Base-by-base conservation (phyloP, 108 stramenopile species). In the Skeletonema grethae region DNA sequence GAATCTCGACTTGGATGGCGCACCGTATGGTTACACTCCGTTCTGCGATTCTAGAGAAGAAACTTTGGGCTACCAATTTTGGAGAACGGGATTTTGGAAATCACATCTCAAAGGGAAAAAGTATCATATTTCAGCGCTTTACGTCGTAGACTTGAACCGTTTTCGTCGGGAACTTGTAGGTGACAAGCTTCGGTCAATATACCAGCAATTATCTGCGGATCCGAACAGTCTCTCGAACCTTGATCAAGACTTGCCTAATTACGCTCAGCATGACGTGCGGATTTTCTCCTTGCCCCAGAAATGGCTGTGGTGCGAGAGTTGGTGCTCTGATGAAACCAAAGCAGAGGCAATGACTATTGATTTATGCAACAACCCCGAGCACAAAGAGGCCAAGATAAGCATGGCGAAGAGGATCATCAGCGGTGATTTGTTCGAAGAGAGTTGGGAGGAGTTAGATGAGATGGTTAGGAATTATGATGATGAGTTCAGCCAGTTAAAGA, bases 301-400 rank as follows among this genome's bases (percentile, higher is more conserved):
- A 72, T 99, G 99, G 99, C 83, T 99, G 22, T 99, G 99, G 99
- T 99, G 99, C 75, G 99, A 99, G 74, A 84, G 89, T n/a, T 99
- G 99, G 99, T 99, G 99, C 80, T 92, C 91, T 5, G 97, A 98
- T 57, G 95, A 94, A 61, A 96, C 95, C 45, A 99, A 99, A 79
- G 86, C 85, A 0, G 69, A 79, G 28, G 96, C 98, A 53, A 99
- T 98, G 86, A 99, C 99, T 10, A 99, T 99, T 69, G 99, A 99
- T 82, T 87, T 99, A 20, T 99, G 99, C 88, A 99, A 99, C 83
- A 99, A 98, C 75, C 99, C 99, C 10, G 68, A 91, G 62, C 96
- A 97, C 84, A 99, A 99, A 78, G 99, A 99, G 79, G 92, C 97
- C 22, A 99, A 99, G 83, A 84, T 99, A 10, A 91, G 96, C 68